Percentiles rank a stretch among this genome's conserved stretches.
These are phyloP conservation scores for Candida caryicola DNA, from an alignment of 805 yeast genomes.

Conservation along the genomic window DNA sequence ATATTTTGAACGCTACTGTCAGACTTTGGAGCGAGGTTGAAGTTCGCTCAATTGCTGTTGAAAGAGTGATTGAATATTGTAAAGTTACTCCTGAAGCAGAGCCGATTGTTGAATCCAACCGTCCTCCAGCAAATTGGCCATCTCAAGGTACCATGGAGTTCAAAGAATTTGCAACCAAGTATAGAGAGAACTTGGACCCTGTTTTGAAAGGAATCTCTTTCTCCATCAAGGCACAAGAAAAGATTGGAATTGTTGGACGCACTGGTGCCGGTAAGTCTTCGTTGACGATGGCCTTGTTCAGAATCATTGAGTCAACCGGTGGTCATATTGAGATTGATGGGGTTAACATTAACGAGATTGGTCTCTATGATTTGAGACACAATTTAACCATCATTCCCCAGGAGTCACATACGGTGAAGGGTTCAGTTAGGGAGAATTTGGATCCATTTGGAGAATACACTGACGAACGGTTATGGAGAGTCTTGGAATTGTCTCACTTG, in stretches of 20 bases:
- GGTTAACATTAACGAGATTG: conserved; percentile 61
- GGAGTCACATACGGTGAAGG: conserved; percentile 90
- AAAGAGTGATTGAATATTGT: conserved; percentile 62
- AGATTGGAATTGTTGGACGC: conserved; percentile 93
- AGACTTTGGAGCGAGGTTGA: conserved; percentile 63
- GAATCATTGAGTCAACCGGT: conserved; percentile 73
- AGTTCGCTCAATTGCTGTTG: conserved; percentile 62
- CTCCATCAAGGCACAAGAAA: conserved; percentile 68
- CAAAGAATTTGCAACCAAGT: conserved; percentile 74
- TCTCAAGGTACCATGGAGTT: conserved; percentile 62
- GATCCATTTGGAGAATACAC: conserved; percentile 72
- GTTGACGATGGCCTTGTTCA: conserved; percentile 75
- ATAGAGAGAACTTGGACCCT: conserved; percentile 76
- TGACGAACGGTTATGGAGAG: conserved; percentile 84
- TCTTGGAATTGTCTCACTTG: conserved; percentile 73
- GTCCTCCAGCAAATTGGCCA: conserved; percentile 65
- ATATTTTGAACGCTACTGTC: conserved; percentile 53
- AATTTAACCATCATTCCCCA: conserved; percentile 86
- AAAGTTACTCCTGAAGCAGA: conserved; percentile 45
- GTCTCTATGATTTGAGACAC: conserved; percentile 74
- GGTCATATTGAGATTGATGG: conserved; percentile 77
- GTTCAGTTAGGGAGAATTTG: conserved; percentile 76
- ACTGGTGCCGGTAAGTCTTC: conserved; percentile 77
- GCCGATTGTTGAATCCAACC: conserved; percentile 34
- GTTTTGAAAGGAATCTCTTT: conserved; percentile 69